Evolutionary conservation across 441 rosid genomes (phyloP).

Genomic region (Lepidium campestre): DNA sequence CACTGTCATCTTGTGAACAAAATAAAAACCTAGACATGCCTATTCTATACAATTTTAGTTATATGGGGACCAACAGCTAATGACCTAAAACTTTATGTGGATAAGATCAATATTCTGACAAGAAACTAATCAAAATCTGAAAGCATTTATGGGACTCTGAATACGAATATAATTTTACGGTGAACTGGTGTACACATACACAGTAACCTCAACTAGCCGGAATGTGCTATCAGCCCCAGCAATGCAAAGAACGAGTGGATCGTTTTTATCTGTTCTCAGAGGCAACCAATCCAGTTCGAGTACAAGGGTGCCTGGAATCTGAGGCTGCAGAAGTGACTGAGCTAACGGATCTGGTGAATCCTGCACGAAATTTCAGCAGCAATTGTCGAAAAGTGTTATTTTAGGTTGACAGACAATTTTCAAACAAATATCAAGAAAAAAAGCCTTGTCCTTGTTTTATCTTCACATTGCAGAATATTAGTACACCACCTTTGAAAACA

Average conservation of each 20-base stretch:
- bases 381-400: constrained; percentile 1
- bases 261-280: constrained; percentile 65
- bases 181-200: constrained; percentile 47
- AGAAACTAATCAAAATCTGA: constrained; percentile 7
- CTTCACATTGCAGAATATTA: constrained; percentile 5
- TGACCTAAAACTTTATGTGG: constrained; percentile 1
- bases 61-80: constrained; percentile 12
- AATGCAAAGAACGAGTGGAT: constrained; percentile 82
- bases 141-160: constrained; percentile 1
- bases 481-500: constrained; percentile 2
- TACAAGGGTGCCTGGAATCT: constrained; percentile 92
- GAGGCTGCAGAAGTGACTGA: constrained; percentile 92
- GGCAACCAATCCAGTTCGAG: constrained; percentile 98
- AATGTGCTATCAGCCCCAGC: constrained; percentile 99
- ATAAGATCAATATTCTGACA: not conserved
- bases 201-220: constrained; percentile 79
- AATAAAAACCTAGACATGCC: constrained; percentile 2
- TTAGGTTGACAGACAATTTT: constrained; percentile 15
- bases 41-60: constrained; percentile 7
- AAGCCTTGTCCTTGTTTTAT: not conserved
- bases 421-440: constrained; percentile 2
- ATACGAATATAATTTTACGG: not conserved
- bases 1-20: not conserved
- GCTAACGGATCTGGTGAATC: constrained; percentile 95
- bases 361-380: constrained; percentile 46